phyloP scores from a whole-genome alignment of 768 basidiomycete genomes.

The Austroboletus eburneus region DNA sequence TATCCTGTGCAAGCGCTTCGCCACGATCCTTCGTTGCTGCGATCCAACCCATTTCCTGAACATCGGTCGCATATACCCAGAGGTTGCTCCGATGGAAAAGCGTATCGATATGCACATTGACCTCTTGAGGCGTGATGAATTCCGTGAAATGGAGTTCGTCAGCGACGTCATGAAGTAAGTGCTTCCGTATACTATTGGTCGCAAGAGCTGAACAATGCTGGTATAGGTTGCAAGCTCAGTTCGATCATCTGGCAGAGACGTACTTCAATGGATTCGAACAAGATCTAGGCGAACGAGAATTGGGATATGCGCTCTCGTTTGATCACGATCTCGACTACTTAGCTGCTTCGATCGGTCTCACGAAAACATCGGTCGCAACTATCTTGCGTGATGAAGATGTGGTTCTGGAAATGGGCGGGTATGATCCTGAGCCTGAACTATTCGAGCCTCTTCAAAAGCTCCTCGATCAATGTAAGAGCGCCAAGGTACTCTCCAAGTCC shows the following conservation, averaged over 20 bases:
- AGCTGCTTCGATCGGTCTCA: slow-evolving; percentile 84
- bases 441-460: slow-evolving; percentile 80
- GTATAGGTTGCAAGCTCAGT: slow-evolving; percentile 85
- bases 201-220: neutral
- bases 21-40: slow-evolving; percentile 74
- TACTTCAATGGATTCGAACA: slow-evolving; percentile 81
- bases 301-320: slow-evolving; percentile 75
- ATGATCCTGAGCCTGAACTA: slow-evolving; percentile 69
- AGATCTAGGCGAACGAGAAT: slow-evolving; percentile 86
- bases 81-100: slow-evolving; percentile 86
- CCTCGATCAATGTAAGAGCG: slow-evolving; percentile 75
- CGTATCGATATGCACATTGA: slow-evolving; percentile 91
- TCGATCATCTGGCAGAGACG: slow-evolving; percentile 86
- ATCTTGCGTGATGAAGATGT: slow-evolving; percentile 79
- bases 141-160: slow-evolving; percentile 91
- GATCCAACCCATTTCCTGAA: slow-evolving; percentile 83
- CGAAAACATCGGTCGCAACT: slow-evolving; percentile 78
- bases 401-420: slow-evolving; percentile 65
- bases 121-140: slow-evolving; percentile 79
- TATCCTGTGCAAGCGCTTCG: slow-evolving; percentile 85
- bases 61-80: slow-evolving; percentile 77
- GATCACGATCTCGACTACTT: slow-evolving; percentile 95
- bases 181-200: neutral
- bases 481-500: slow-evolving; percentile 76
- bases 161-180: slow-evolving; percentile 83